A percentile compares a stretch with the other conserved stretches of the same genome.
Evolutionary conservation across 306 rosid genomes (phyloP).

Genomic region (Rosa rugosa): DNA sequence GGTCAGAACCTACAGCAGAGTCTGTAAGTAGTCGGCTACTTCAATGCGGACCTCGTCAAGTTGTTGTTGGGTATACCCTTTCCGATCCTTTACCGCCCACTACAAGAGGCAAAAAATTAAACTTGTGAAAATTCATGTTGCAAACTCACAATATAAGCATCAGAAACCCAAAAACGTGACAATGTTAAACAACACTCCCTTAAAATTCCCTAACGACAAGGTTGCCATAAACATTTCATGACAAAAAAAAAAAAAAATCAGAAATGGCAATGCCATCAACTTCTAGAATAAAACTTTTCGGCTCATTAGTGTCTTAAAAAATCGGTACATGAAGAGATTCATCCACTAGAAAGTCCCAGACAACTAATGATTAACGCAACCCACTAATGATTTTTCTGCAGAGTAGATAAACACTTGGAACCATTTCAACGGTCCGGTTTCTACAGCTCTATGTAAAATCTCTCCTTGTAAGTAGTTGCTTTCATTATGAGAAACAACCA

Average conservation of each 20-base stretch:
- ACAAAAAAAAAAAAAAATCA: background rate
- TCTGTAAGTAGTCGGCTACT: no score
- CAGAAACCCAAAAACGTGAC: background rate
- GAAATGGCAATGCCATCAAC: background rate
- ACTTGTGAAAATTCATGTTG: background rate
- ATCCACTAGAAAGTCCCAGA: background rate
- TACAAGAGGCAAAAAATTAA: no score
- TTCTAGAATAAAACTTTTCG: background rate
- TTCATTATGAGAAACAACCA: background rate
- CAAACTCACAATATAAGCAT: background rate
- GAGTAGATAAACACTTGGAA: background rate
- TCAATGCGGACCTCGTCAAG: no score
- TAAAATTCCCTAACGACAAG: no score
- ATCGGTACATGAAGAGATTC: background rate
- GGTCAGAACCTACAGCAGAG: no score
- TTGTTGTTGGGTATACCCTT: no score
- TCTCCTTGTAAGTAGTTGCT: background rate
- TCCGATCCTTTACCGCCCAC: no score
- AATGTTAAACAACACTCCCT: background rate
- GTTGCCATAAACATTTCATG: background rate
- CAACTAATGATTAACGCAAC: background rate
- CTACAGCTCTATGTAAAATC: background rate
- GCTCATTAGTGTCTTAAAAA: background rate
- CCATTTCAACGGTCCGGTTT: background rate
- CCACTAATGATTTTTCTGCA: background rate